These are phyloP conservation scores for Tympanopsis confertula DNA, from an alignment of 2,329 filamentous ascomycete species.

Conservation along the genomic window DNA sequence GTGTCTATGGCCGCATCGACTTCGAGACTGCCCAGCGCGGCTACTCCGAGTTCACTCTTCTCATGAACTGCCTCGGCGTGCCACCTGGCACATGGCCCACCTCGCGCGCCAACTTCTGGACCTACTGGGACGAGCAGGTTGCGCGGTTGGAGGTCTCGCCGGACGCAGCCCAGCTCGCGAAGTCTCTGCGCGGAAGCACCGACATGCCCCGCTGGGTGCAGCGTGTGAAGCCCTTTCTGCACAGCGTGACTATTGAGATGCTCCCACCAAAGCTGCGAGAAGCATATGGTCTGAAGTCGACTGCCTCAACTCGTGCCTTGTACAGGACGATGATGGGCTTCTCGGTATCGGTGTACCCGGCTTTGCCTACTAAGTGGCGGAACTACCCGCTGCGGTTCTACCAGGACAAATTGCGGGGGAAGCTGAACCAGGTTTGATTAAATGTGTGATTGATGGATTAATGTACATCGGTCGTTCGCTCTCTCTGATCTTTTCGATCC, in stretches of 20 bases:
- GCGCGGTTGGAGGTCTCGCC: conserved; percentile 12
- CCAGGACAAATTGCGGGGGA: conserved; percentile 11
- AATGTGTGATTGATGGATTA: no score
- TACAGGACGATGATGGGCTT: conserved; percentile 9
- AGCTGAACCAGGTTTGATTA: no score
- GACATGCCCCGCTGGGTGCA: conserved; percentile 10
- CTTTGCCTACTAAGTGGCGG: conserved; percentile 14
- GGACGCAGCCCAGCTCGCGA: conserved; percentile 12
- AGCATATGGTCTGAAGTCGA: conserved; percentile 11
- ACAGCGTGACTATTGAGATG: conserved; percentile 9
- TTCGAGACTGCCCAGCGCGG: conserved; percentile 11
- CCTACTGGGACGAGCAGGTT: conserved; percentile 15
- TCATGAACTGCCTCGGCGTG: conserved; percentile 15
- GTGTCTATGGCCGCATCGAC: conserved; percentile 18
- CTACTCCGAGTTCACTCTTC: conserved; percentile 14
- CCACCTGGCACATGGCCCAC: conserved; percentile 15
- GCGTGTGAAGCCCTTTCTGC: conserved; percentile 9
- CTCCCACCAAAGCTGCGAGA: conserved; percentile 11
- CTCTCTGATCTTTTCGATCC: no score
- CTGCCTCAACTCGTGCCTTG: conserved; percentile 6
- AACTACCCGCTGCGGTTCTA: conserved; percentile 10
- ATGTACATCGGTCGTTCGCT: no score
- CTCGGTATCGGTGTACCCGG: conserved; percentile 12
- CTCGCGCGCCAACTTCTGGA: conserved; percentile 11
- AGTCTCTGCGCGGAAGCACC: conserved; percentile 11